These are phyloP conservation scores for Epicoccum nigrum DNA, from an alignment of 2,329 filamentous ascomycete species.

Conservation along the genomic window DNA sequence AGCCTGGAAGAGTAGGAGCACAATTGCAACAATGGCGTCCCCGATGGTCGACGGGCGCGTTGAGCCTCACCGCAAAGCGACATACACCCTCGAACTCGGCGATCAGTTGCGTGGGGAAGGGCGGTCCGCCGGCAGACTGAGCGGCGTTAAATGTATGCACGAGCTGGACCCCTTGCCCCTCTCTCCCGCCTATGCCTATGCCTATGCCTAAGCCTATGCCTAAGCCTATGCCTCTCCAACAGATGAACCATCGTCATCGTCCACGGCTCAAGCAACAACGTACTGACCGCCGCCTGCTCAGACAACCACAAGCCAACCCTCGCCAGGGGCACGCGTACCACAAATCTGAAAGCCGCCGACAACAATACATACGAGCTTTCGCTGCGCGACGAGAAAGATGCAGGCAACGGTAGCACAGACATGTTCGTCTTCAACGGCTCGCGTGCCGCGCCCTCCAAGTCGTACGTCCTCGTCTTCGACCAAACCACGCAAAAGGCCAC, in stretches of 20 bases:
- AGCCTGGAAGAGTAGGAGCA: too few relatives aligned
- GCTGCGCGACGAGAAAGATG: conserved; percentile 34
- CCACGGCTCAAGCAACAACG: not conserved
- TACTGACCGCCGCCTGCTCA: conserved; percentile 16
- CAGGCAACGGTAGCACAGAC: conserved; percentile 37
- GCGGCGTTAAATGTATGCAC: conserved; percentile 44
- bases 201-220: too few relatives aligned
- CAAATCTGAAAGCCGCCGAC: conserved; percentile 35
- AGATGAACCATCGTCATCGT: too few relatives aligned
- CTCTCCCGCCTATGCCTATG: too few relatives aligned
- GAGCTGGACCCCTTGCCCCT: not conserved
- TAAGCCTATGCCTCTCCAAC: too few relatives aligned
- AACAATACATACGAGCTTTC: conserved; percentile 36
- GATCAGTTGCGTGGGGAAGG: conserved; percentile 40
- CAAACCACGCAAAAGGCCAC: conserved; percentile 75
- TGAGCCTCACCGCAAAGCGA: conserved; percentile 49
- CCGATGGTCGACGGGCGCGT: conserved; percentile 44
- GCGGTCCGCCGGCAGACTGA: conserved; percentile 24
- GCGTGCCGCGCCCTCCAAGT: conserved; percentile 39
- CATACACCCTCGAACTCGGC: conserved; percentile 46
- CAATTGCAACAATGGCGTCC: conserved; percentile 40
- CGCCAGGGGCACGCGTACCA: conserved; percentile 34
- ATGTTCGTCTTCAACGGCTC: conserved; percentile 51
- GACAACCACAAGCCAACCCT: conserved; percentile 55
- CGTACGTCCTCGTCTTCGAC: conserved; percentile 73